Evolutionary conservation across 2,329 filamentous ascomycete species (phyloP).

Genomic region (Talaromyces sp.): DNA sequence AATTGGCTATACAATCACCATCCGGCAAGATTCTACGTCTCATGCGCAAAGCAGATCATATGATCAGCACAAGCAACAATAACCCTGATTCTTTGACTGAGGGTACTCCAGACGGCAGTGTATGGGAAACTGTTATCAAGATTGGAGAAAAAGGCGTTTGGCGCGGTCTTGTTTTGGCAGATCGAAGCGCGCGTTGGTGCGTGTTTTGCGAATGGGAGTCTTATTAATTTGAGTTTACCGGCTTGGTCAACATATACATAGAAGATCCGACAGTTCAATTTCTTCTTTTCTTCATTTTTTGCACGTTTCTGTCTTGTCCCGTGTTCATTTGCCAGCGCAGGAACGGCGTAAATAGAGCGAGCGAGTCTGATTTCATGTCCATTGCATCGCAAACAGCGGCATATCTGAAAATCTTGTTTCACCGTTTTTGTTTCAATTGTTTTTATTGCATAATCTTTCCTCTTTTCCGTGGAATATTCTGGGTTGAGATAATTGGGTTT

Average conservation of each 20-base stretch:
- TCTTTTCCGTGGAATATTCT: not conserved
- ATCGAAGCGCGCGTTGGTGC: constrained; percentile 64
- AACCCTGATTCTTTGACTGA: constrained; percentile 36
- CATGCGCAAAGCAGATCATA: constrained; percentile 47
- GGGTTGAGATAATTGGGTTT: not conserved
- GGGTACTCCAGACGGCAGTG: constrained; percentile 49
- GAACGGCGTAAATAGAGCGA: constrained; percentile 11
- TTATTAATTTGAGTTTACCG: constrained; percentile 35
- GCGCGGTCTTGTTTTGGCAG: constrained; percentile 62
- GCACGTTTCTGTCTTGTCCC: not conserved
- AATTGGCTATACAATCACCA: constrained; percentile 90
- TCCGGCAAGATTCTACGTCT: constrained; percentile 86
- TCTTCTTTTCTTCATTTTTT: not conserved
- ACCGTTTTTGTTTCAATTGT: not conserved
- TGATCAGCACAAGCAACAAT: constrained; percentile 33
- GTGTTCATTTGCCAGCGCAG: constrained; percentile 6
- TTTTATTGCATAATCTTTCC: not conserved
- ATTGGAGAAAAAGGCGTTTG: constrained; percentile 62
- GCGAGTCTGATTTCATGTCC: not conserved
- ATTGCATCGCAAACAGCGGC: constrained; percentile 13
- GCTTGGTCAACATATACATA: not conserved
- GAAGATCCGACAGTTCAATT: not conserved
- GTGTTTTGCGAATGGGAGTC: constrained; percentile 68
- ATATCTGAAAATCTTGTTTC: constrained; percentile 8
- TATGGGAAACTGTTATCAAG: constrained; percentile 67